Conservation (phyloP, 345 rosid genomes). For the Pseudoturritis turrita region DNA sequence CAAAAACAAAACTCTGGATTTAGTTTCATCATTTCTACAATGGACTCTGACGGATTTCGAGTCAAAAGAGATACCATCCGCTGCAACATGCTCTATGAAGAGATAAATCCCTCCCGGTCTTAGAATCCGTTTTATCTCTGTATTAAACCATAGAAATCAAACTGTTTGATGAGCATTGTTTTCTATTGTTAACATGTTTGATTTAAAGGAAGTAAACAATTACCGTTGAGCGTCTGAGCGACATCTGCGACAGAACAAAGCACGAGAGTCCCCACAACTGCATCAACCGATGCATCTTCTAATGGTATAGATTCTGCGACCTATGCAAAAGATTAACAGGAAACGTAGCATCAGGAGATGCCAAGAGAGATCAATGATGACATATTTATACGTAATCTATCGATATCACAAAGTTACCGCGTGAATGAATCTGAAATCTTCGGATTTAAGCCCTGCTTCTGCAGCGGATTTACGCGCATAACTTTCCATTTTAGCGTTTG, state of each 20-base stretch:
- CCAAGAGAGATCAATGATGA: not conserved
- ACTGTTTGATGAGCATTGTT: not conserved
- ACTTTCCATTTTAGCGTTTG: conserved; percentile 67
- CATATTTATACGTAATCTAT: not conserved
- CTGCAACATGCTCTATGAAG: conserved; percentile 89
- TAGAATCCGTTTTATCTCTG: conserved; percentile 76
- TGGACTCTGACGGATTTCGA: not conserved
- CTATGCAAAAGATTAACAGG: conserved; percentile 27
- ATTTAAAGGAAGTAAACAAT: not conserved
- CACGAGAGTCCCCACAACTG: conserved; percentile 80
- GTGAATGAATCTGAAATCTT: conserved; percentile 56
- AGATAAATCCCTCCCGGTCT: conserved; percentile 75
- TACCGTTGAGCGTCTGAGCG: conserved; percentile 55
- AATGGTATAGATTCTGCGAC: conserved; percentile 79
- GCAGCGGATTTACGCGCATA: conserved; percentile 57
- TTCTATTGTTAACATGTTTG: not conserved
- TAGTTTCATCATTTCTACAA: not conserved
- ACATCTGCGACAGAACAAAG: conserved; percentile 78
- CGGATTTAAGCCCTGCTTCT: conserved; percentile 53
- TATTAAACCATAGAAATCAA: not conserved
- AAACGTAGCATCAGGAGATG: not conserved
- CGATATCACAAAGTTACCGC: conserved; percentile 37
- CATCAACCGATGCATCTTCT: conserved; percentile 71
- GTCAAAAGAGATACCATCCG: conserved; percentile 45
- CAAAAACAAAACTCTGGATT: not conserved